Evolutionary conservation across 768 basidiomycete species (phyloP).

Genomic region (Psilocybe tampanensis): DNA sequence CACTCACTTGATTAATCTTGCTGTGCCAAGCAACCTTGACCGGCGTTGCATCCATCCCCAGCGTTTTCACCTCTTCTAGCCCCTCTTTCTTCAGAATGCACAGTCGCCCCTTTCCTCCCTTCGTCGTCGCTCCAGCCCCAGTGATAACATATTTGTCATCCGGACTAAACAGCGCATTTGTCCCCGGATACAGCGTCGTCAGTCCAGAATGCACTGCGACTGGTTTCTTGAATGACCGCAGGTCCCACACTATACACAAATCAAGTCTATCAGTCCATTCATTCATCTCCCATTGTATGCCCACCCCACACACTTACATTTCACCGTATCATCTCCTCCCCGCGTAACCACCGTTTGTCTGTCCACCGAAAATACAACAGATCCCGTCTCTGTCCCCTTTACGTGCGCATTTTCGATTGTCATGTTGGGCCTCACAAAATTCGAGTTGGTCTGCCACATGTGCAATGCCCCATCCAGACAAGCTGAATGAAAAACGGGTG

Average conservation of each 20-base stretch:
- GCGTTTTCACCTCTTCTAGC: constrained; percentile 66
- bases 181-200: constrained; percentile 84
- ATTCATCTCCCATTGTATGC: constrained; percentile 1
- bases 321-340: constrained; percentile 95
- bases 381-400: constrained; percentile 86
- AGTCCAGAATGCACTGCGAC: constrained; percentile 65
- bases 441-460: constrained; percentile 90
- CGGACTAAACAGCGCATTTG: constrained; percentile 94
- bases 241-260: constrained; percentile 83
- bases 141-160: constrained; percentile 90
- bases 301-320: constrained; percentile 73
- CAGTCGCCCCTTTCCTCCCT: constrained; percentile 71
- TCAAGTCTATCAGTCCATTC: constrained; percentile 1
- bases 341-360: constrained; percentile 83
- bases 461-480: constrained; percentile 92
- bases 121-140: constrained; percentile 70
- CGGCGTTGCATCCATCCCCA: constrained; percentile 77
- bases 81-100: constrained; percentile 73
- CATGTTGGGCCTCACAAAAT: constrained; percentile 91
- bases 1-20: constrained; percentile 91
- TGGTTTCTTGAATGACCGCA: constrained; percentile 89
- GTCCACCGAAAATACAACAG: constrained; percentile 87
- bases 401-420: constrained; percentile 85
- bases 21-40: constrained; percentile 95
- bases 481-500: constrained; percentile 42